Evolutionary conservation across 2,329 filamentous ascomycete species (phyloP).

Genomic region (Diaporthe aspalathi): DNA sequence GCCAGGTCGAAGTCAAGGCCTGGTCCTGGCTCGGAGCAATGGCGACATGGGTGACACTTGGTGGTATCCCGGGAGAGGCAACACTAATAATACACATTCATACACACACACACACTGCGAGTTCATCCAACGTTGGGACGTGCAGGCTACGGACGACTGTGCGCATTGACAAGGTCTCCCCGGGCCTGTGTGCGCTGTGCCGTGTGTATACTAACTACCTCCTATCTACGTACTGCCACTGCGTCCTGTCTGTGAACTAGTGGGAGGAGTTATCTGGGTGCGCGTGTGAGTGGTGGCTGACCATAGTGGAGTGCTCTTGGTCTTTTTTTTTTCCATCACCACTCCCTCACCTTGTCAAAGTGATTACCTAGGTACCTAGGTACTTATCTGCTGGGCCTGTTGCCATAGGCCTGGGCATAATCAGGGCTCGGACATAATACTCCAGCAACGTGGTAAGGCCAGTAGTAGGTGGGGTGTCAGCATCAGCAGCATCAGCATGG

Average conservation of each 20-base stretch:
- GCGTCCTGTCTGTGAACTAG: no score
- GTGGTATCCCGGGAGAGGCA: constrained; percentile 18
- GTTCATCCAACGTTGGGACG: constrained; percentile 28
- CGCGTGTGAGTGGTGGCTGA: neutral
- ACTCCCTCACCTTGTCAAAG: neutral
- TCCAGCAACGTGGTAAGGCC: constrained; percentile 10
- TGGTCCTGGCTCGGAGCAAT: constrained; percentile 26
- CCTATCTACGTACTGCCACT: no score
- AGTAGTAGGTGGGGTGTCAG: neutral
- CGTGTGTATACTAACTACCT: no score
- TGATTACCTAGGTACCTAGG: no score
- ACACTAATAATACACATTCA: constrained; percentile 28
- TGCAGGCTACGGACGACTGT: constrained; percentile 16
- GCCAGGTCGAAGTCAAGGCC: neutral
- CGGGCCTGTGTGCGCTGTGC: neutral
- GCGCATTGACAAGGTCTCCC: constrained; percentile 13
- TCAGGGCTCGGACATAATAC: neutral
- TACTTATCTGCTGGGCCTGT: no score
- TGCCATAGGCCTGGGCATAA: neutral
- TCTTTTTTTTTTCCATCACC: neutral
- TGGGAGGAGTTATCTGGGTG: neutral
- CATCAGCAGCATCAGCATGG: neutral
- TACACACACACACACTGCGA: constrained; percentile 1
- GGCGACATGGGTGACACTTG: constrained; percentile 14
- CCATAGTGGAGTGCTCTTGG: neutral